These are phyloP conservation scores for Podaxis mareebaensis DNA, from an alignment of 768 basidiomycete species.

Conservation along the genomic window DNA sequence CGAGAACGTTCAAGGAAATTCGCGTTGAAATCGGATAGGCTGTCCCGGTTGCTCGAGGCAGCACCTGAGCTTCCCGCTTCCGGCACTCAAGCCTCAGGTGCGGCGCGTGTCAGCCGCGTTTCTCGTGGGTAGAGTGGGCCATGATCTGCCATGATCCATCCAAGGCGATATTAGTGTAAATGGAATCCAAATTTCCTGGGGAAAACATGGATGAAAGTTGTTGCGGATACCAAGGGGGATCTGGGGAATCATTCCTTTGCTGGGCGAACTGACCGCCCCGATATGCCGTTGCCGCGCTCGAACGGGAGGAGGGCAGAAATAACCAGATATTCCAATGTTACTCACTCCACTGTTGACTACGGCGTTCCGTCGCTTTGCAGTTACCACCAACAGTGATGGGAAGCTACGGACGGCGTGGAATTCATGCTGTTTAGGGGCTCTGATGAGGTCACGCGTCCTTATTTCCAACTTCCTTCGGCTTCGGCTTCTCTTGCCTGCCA, in stretches of 20 bases:
- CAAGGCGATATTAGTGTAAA: not conserved
- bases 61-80: not conserved
- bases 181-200: not conserved
- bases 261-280: not conserved
- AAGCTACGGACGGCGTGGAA: constrained; percentile 2
- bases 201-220: not conserved
- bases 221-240: not conserved
- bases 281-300: too few species aligned
- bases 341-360: not conserved
- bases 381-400: not conserved
- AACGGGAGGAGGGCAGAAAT: not conserved
- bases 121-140: not conserved
- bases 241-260: not conserved
- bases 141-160: too few species aligned
- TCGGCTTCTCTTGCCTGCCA: not conserved
- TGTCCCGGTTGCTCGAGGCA: not conserved
- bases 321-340: not conserved
- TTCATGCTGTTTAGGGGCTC: not conserved
- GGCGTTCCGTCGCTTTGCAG: not conserved
- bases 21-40: not conserved
- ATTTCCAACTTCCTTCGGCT: not conserved
- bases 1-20: not conserved
- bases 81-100: not conserved
- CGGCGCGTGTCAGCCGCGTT: not conserved
- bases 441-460: not conserved